Percentiles rank a stretch among this genome's conserved stretches.
Evolutionary conservation across 495 filamentous ascomycete species (phyloP).

Genomic region (Patellaria atrata): DNA sequence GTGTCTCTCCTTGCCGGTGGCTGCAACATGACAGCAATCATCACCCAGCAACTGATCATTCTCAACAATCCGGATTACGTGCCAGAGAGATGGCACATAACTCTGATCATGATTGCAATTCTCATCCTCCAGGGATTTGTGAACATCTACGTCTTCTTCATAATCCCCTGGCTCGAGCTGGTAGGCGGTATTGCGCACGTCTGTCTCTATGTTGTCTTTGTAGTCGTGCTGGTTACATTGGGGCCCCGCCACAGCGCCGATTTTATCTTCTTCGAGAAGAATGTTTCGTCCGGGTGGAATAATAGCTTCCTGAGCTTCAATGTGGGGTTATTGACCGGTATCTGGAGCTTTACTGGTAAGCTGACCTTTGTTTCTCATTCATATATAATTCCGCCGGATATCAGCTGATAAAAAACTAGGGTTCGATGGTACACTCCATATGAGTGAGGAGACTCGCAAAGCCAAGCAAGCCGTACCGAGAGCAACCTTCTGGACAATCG

Average conservation of each 20-base stretch:
- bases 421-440: constrained; percentile 19
- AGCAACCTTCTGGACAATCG: constrained; percentile 10
- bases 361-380: not conserved
- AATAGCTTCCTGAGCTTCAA: constrained; percentile 12
- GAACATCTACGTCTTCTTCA: too few relatives aligned
- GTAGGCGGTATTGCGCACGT: constrained; percentile 10
- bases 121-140: constrained; percentile 8
- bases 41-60: constrained; percentile 16
- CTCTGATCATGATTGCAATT: constrained; percentile 17
- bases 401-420: not conserved
- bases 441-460: constrained; percentile 13
- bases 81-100: constrained; percentile 16
- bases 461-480: not conserved
- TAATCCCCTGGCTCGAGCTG: too few relatives aligned
- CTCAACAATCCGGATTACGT: constrained; percentile 15
- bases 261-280: constrained; percentile 15
- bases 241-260: constrained; percentile 4
- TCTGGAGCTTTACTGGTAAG: constrained; percentile 10
- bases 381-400: not conserved
- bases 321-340: constrained; percentile 12
- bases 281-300: constrained; percentile 10
- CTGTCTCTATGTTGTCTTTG: constrained; percentile 9
- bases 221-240: constrained; percentile 4
- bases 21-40: constrained; percentile 14
- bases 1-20: constrained; percentile 12